Conservation (phyloP, 2,329 filamentous ascomycete genomes). For the Penicillium sp. region DNA sequence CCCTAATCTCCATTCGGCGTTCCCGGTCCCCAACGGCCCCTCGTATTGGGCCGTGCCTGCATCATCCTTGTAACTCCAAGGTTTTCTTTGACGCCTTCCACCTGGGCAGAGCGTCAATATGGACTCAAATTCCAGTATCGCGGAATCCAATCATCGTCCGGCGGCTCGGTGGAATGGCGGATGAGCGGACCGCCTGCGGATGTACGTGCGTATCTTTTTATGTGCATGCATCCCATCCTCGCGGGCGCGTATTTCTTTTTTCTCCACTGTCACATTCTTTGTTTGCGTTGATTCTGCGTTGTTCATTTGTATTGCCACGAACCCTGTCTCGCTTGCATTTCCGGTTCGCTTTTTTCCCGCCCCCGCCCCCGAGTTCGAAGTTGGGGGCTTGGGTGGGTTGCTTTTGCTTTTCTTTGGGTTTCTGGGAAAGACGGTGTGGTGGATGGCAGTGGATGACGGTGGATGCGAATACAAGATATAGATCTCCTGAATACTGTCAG, state of each 20-base stretch:
- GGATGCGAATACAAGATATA: neutral
- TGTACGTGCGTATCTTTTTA: neutral
- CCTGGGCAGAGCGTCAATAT: no score
- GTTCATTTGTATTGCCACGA: slow-evolving; percentile 2
- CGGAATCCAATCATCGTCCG: neutral
- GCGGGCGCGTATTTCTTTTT: neutral
- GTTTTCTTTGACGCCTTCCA: neutral
- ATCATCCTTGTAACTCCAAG: neutral
- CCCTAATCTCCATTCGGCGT: neutral
- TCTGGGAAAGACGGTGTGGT: neutral
- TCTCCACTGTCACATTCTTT: slow-evolving; percentile 2
- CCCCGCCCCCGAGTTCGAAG: no score
- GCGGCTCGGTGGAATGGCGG: slow-evolving; percentile 8
- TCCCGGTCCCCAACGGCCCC: neutral
- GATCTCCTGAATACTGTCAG: neutral
- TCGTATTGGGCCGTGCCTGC: neutral
- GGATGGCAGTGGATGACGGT: no score
- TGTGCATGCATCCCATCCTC: neutral
- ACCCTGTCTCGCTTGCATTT: no score
- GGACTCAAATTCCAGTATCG: neutral
- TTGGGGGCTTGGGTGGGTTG: no score
- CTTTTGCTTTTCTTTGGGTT: neutral
- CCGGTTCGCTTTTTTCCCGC: no score
- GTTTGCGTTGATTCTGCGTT: neutral
- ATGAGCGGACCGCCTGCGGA: neutral